These are phyloP conservation scores for Neurospora sp. DNA, from an alignment of 495 filamentous ascomycete species.

Conservation along the genomic window DNA sequence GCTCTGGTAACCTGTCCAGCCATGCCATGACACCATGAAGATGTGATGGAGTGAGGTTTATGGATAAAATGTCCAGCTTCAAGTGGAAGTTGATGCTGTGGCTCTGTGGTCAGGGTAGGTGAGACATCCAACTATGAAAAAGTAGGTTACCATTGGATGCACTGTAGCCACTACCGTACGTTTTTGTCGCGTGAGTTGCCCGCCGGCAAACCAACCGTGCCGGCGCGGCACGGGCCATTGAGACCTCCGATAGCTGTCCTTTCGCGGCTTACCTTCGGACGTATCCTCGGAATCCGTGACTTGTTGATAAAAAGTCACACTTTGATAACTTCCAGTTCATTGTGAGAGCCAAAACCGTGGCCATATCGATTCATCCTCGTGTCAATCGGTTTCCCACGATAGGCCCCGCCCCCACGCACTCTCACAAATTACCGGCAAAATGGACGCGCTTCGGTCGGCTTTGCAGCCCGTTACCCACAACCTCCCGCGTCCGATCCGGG, in stretches of 20 bases:
- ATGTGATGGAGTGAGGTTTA: neutral
- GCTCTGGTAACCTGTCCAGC: too few species aligned
- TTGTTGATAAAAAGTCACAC: neutral
- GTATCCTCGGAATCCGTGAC: neutral
- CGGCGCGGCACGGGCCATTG: neutral
- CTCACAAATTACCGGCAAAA: constrained; percentile 11
- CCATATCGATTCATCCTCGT: neutral
- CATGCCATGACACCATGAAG: too few species aligned
- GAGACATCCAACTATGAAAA: neutral
- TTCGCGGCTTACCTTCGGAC: neutral
- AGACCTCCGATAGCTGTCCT: neutral
- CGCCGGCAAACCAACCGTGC: neutral
- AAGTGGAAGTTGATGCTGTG: neutral
- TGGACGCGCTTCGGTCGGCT: constrained; percentile 50
- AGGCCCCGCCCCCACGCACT: neutral
- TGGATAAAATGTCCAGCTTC: neutral
- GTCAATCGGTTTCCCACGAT: neutral
- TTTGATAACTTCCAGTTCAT: neutral
- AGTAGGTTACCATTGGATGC: neutral
- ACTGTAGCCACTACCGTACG: neutral
- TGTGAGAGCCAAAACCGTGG: neutral
- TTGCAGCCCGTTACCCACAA: constrained; percentile 71
- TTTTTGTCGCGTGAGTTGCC: neutral
- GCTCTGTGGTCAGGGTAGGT: neutral
- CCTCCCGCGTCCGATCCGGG: constrained; percentile 67